phyloP scores from a whole-genome alignment of 2,329 filamentous ascomycete species.

The Chaetomiaceae sp. region DNA sequence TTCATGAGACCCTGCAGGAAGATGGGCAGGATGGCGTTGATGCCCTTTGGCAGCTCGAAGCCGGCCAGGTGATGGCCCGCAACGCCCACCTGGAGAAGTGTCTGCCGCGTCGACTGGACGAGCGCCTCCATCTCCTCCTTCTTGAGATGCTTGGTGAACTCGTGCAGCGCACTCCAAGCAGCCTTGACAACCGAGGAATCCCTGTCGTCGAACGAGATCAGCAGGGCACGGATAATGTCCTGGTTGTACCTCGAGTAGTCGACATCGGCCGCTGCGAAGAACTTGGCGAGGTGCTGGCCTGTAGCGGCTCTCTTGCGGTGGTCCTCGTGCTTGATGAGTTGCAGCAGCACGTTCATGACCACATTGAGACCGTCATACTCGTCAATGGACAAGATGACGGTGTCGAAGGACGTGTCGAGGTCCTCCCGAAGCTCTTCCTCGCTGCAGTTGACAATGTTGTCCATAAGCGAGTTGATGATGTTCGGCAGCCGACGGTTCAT shows the following conservation, averaged over 20 bases:
- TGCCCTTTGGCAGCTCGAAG: constrained; percentile 90
- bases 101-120: constrained; percentile 78
- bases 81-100: constrained; percentile 82
- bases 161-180: constrained; percentile 79
- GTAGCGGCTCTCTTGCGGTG: constrained; percentile 76
- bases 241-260: constrained; percentile 96
- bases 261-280: constrained; percentile 74
- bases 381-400: constrained; percentile 86
- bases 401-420: constrained; percentile 77
- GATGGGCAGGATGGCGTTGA: constrained; percentile 92
- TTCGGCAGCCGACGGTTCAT: constrained; percentile 87
- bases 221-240: constrained; percentile 83
- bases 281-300: constrained; percentile 74
- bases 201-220: constrained; percentile 87
- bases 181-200: constrained; percentile 82
- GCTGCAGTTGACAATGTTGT: constrained; percentile 75
- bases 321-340: constrained; percentile 87
- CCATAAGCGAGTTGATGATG: constrained; percentile 91
- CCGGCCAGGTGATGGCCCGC: constrained; percentile 79
- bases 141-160: constrained; percentile 80
- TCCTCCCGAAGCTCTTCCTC: constrained; percentile 71
- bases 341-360: constrained; percentile 87
- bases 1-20: constrained; percentile 98
- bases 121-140: constrained; percentile 98
- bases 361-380: constrained; percentile 95